Evolutionary conservation across 345 rosid genomes (phyloP), one percentile per base, ranked within the genome.

Genomic region (Corymbia maculata): DNA sequence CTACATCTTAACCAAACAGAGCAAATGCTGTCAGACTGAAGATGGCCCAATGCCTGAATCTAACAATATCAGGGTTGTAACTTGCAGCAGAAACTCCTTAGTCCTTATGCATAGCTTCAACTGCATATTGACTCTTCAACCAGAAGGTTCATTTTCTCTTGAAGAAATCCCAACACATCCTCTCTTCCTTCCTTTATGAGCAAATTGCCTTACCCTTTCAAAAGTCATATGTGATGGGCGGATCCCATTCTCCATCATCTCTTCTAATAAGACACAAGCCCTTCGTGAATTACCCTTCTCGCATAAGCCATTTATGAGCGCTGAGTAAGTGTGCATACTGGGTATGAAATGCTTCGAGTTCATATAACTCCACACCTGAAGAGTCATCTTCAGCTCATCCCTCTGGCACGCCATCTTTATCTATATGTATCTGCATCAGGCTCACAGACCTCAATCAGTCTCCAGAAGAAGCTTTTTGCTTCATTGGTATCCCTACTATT

Each of bases 221-320:
- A 97, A 96, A 19, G 98, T 96, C 12, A 86, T 90, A 80, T 96
- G 90, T 0, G 98, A 91, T 52, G 99, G 97, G 87, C 93, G 91
- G 53, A 96, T 94, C 87, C 98, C 99, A 90, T 94, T 97, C 89
- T 97, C 99, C 85, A 96, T 89, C 99, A 97, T 97, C 89, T 97
- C 98, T 92, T 96, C 99, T 50, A 95, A 89, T 87, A 97, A 89
- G 26, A 92, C 89, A 90, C 97, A 95, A 89, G 97, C 98, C 90
- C 92, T 90, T 7, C 91, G 88, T 80, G 90, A 93, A 88, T 92
- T 89, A 47, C 93, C 93, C 86, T 92, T 92, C 86, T 93, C 92
- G 49, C 98, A 97, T 57, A 95, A 90, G 49, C 99, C 97, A n/a
- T 94, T 92, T 79, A 96, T 94, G 85, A 96, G 97, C 50, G 95